Percentiles rank a stretch among this genome's conserved stretches.
Evolutionary conservation across 2,329 filamentous ascomycete genomes (phyloP).

Genomic region (Lasiodiplodia citricola): DNA sequence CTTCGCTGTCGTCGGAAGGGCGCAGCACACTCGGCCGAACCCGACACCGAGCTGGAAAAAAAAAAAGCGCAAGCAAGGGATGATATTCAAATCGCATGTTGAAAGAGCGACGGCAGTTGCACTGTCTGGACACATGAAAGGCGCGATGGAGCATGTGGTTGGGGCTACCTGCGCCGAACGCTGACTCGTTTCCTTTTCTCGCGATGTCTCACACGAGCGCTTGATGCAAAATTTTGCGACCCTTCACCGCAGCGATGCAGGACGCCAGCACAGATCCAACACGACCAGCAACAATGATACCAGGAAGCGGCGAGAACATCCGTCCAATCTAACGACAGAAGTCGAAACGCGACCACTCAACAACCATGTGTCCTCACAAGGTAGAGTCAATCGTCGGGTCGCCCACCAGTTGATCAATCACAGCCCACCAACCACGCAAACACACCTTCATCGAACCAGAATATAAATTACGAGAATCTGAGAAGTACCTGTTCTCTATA

Average conservation of each 20-base stretch:
- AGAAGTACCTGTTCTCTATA: background rate
- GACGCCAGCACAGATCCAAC: background rate
- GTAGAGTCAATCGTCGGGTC: background rate
- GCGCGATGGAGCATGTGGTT: background rate
- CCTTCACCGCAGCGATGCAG: background rate
- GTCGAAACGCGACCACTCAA: background rate
- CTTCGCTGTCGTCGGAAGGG: background rate
- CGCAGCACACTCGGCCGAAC: background rate
- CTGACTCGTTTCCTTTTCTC: background rate
- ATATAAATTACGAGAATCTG: background rate
- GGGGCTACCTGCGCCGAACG: background rate
- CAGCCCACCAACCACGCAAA: too few relatives aligned
- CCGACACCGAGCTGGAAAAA: background rate
- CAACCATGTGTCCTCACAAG: background rate
- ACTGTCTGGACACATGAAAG: background rate
- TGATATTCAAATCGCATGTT: background rate
- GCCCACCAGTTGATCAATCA: background rate
- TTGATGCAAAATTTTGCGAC: background rate
- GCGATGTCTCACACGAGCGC: background rate
- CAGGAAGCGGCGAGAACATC: background rate
- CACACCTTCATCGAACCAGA: background rate
- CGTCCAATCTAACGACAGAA: background rate
- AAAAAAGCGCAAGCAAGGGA: background rate
- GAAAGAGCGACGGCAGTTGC: background rate
- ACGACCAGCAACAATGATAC: background rate